Percentiles rank a stretch among this genome's conserved stretches.
Evolutionary conservation across 148 eudicot species (phyloP).

Genomic region (Nyssa sinensis): DNA sequence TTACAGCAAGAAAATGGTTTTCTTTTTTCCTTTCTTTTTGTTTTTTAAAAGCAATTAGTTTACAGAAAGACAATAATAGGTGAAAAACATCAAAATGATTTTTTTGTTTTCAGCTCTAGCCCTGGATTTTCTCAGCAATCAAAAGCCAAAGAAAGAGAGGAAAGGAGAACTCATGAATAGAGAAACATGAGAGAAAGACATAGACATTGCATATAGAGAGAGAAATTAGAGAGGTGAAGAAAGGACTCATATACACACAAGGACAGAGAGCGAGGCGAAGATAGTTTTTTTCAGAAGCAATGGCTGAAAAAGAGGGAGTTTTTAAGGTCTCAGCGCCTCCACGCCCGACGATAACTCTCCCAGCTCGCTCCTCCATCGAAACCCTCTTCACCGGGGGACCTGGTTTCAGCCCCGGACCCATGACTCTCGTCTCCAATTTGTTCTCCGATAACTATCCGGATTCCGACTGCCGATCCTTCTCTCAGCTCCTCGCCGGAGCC

Average conservation of each 20-base stretch:
- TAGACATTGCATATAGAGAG: too few relatives aligned
- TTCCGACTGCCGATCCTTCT: constrained; percentile 55
- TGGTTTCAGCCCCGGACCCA: constrained; percentile 52
- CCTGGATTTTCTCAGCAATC: background rate
- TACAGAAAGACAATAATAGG: too few relatives aligned
- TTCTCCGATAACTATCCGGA: constrained; percentile 50
- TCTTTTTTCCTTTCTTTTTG: too few relatives aligned
- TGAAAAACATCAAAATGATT: too few relatives aligned
- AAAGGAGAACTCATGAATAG: too few relatives aligned
- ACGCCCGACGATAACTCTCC: constrained; percentile 40
- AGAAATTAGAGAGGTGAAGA: background rate
- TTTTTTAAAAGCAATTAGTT: too few relatives aligned
- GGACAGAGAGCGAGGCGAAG: background rate
- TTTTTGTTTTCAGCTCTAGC: background rate
- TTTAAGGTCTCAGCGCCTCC: constrained; percentile 18
- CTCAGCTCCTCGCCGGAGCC: constrained; percentile 79
- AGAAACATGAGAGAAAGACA: too few relatives aligned
- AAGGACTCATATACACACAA: background rate
- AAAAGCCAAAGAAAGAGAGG: background rate
- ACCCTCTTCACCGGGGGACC: constrained; percentile 31
- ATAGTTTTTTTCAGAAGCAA: background rate
- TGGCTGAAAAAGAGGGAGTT: constrained; percentile 26
- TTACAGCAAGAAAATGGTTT: too few relatives aligned
- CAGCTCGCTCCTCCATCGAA: constrained; percentile 42
- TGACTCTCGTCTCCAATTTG: constrained; percentile 59